Base-by-base conservation (phyloP, 345 rosid species). In the Tarenaya hassleriana region DNA sequence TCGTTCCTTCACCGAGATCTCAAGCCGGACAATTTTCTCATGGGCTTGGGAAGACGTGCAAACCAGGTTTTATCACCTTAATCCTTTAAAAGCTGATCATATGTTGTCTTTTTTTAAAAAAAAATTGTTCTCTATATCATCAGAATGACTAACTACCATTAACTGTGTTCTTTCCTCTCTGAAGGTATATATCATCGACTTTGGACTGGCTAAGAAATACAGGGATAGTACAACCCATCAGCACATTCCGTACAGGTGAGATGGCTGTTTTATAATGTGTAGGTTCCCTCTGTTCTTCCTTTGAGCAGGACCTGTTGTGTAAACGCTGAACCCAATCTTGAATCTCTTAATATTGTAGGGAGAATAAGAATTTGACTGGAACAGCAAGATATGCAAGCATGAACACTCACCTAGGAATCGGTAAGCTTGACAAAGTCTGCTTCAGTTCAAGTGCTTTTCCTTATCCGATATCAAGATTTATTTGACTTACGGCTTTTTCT, bases 311-410 rank as follows among this genome's bases (percentile, higher is more conserved):
- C 35, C 7, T 13, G 18, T 6, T 9, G 16, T 4, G 17, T 41
- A 16, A 34, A 31, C n/a, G 27, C 7, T 64, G 41, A 17, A 16
- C 45, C 18, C 14, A 9, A 44, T 50, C 20, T 1, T 14, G 7
- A 4, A 46, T 9, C 5, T 32, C 20, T 34, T 64, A 57, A 53
- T 14, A 41, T 66, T 33, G 41, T 74, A 79, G 86, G 51, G 86
- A 80, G 49, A 80, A 77, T 52, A 80, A 80, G 71, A 80, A 80
- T 42, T 73, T 77, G 19, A 77, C 82, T 2, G 86, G 86, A 58
- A 80, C 82, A n/a, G 86, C 86, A 21, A 71, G 80, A 20, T 80
- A 80, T 74, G 82, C 86, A 52, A 76, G 82, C 41, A 70, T 74
- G 41, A 79, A 79, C 58, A 79, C 85, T 60, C 85, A 79, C 61